Conservation (phyloP, 306 rosid genomes). For the Alnus rubra region DNA sequence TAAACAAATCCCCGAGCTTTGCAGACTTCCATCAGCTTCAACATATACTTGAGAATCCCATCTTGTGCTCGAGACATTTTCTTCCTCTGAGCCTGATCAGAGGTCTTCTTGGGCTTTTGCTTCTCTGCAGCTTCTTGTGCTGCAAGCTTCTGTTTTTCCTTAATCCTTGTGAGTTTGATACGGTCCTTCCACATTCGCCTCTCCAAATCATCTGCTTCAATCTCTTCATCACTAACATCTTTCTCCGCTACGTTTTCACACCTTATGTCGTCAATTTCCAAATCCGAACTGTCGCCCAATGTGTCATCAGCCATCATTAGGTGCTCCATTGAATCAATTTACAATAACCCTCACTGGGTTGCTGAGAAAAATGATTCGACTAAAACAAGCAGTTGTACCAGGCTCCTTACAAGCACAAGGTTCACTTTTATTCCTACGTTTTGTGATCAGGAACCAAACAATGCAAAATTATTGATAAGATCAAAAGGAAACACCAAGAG, state of each 20-base stretch:
- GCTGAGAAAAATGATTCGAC: slow-evolving; percentile 15
- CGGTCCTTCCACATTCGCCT: slow-evolving; percentile 97
- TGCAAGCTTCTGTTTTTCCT: slow-evolving; percentile 77
- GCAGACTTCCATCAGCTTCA: slow-evolving; percentile 98
- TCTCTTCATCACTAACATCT: slow-evolving; percentile 97
- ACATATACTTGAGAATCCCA: slow-evolving; percentile 96
- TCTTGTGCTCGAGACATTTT: slow-evolving; percentile 98
- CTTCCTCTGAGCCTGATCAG: slow-evolving; percentile 94
- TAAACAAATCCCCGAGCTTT: slow-evolving; percentile 96
- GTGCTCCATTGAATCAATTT: slow-evolving; percentile 32
- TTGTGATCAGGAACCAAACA: slow-evolving; percentile 12
- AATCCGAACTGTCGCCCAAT: slow-evolving; percentile 64
- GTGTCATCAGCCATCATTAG: slow-evolving; percentile 36
- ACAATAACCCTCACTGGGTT: slow-evolving; percentile 15
- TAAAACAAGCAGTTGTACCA: background rate
- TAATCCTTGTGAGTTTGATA: slow-evolving; percentile 81
- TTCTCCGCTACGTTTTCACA: slow-evolving; percentile 74
- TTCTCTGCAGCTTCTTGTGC: slow-evolving; percentile 73
- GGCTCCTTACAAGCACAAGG: background rate
- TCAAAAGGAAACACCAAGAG: too few species aligned
- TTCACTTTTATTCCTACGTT: slow-evolving; percentile 5
- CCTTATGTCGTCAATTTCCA: slow-evolving; percentile 78
- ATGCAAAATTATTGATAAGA: background rate
- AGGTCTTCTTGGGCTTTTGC: slow-evolving; percentile 70
- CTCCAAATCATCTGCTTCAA: slow-evolving; percentile 84